Evolutionary conservation across 1,284 basidiomycete species (phyloP), one percentile per base, ranked within the genome.

Genomic region (Pseudozyma flocculosa): DNA sequence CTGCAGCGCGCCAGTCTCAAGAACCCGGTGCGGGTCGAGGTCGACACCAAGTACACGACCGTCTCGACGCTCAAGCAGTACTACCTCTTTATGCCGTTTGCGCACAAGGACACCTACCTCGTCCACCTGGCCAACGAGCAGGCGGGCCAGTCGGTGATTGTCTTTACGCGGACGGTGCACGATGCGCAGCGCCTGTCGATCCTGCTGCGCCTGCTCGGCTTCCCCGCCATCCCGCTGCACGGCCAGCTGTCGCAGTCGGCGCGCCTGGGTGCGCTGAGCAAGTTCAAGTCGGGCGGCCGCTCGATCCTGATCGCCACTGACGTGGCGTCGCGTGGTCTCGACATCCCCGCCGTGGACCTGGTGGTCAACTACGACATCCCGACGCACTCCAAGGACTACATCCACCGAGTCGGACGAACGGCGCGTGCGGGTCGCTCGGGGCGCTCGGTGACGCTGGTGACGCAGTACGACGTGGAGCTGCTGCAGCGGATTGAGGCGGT

Each of bases 311-410:
- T 99, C 3, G 95, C 95, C 10, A 99, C 95, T 0, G 95, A 99
- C 79, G 87, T 99, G 45, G 95, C 95, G n/a, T 90, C 88, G 78
- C 61, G 71, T 70, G 95, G 95, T 77, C 83, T 98, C 29, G 95
- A 98, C 80, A 96, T 98, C 55, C 93, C 94, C 4, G 86, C 89
- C 17, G 95, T 98, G 23, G 95, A 99, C 76, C 82, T 93, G 37
- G 94, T 99, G 47, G 90, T 99, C 80, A 98, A 99, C 80, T 99
- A 91, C 78, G 94, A 98, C 79, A 89, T 97, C 60, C 95, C 95
- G 1, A 91, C 92, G 7, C 91, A 98, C 79, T 97, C 93, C 24
- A 98, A 98, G 82, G 95, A 98, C 79, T 99, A 98, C 79, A 96
- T 99, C 52, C 95, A 99, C 78, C 87, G 95, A 51, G 95, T 99